phyloP scores from a whole-genome alignment of 352 stramenopile genomes.

The Globisporangium orthogonon region DNA sequence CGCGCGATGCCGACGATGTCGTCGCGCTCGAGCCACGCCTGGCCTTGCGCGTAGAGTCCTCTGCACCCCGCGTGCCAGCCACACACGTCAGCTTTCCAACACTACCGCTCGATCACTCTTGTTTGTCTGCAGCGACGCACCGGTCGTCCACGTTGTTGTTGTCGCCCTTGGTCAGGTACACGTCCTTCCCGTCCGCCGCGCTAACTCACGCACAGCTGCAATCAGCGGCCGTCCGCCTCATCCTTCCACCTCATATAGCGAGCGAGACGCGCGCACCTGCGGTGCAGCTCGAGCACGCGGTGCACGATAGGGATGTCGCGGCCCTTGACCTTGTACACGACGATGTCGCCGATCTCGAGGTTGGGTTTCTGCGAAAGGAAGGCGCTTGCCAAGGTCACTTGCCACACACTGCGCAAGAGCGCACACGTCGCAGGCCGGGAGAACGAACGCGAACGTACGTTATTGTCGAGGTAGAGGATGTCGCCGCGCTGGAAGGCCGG shows the following conservation, averaged over 20 bases:
- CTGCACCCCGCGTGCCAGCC: slow-evolving; percentile 13
- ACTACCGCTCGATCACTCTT: neutral
- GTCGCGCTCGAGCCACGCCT: slow-evolving; percentile 97
- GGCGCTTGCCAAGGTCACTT: no score
- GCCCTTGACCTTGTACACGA: slow-evolving; percentile 97
- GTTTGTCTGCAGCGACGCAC: slow-evolving; percentile 14
- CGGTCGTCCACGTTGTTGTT: slow-evolving; percentile 99
- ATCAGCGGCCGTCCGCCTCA: neutral
- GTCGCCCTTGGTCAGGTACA: slow-evolving; percentile 98
- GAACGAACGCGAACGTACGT: slow-evolving; percentile 27
- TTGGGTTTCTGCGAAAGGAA: slow-evolving; percentile 43
- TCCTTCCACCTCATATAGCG: neutral
- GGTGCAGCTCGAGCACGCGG: slow-evolving; percentile 96
- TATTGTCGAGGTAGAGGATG: slow-evolving; percentile 98
- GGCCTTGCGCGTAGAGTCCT: slow-evolving; percentile 95
- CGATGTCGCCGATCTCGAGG: slow-evolving; percentile 86
- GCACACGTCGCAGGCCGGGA: neutral
- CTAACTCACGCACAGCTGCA: slow-evolving; percentile 16
- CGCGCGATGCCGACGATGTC: slow-evolving; percentile 97
- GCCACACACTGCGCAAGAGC: neutral
- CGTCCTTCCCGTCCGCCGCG: slow-evolving; percentile 81
- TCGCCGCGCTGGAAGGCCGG: slow-evolving; percentile 98
- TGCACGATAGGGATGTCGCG: slow-evolving; percentile 99
- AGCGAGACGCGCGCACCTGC: slow-evolving; percentile 48
- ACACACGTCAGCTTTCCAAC: no score